Base-by-base conservation (phyloP, 2,329 filamentous ascomycete genomes). In the Metarhizium guizhouense region DNA sequence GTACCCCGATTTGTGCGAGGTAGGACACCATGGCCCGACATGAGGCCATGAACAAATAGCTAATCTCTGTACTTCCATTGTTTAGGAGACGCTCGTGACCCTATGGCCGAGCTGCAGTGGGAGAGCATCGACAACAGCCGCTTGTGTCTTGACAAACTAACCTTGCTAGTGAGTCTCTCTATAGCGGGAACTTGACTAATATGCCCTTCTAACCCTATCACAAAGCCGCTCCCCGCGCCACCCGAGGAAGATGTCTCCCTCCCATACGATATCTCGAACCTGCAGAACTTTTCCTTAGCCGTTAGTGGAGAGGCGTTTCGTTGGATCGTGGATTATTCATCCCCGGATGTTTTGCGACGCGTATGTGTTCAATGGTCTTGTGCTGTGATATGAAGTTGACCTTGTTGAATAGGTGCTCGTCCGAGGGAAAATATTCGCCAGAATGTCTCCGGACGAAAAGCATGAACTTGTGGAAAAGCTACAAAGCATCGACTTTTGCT, bases 371-470 rank as follows among this genome's bases (percentile, higher is more conserved):
- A 42, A 11, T 20, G 8, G 13, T 13, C 14, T 29, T 43, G 3
- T n/a, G 10, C 32, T 16, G 14, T 36, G 13, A 25, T 20, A 4
- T 18, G 10, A 42, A 53, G 25, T 29, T 32, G 32, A 57, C 38
- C 16, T 1, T 51, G 8, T 32, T 51, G 16, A 6, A 13, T 69
- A 94, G 78, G 93, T 97, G 85, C 88, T 99, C 54, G 86, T 96
- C 40, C 83, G 82, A 54, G 92, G 93, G 30, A 93, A 94, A 70
- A 90, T 99, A 1, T 99, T 95, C 70, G 95, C 94, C 4, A 87
- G 94, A 63, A 99, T 99, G 94, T 97, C 93, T 2, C 95, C 94
- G 0, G 95, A 99, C 67, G 94, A 99, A 71, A 99, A 99, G 70
- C 92, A 96, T 67, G 95, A 99, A 70, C 77, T 99, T 2, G 91